These are phyloP conservation scores for Claviceps digitariae DNA, from an alignment of 2,329 filamentous ascomycete genomes.

Conservation along the genomic window DNA sequence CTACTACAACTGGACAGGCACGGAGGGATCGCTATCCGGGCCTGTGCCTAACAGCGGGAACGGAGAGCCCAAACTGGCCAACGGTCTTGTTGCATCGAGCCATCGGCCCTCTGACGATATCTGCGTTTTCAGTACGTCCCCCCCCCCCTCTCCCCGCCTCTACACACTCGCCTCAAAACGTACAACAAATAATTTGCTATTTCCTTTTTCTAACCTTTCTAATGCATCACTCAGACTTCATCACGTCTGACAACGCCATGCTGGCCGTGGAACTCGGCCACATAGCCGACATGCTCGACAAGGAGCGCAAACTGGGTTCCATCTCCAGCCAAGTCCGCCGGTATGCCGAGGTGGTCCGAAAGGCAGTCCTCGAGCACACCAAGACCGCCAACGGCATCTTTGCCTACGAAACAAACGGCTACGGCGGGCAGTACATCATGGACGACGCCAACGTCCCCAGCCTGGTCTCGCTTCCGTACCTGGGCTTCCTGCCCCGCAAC, in stretches of 20 bases:
- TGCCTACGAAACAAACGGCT: slow-evolving; percentile 66
- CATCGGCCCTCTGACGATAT: slow-evolving; percentile 78
- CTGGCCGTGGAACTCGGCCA: slow-evolving; percentile 39
- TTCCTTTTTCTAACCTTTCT: not conserved
- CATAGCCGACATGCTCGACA: slow-evolving; percentile 48
- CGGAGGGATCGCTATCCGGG: slow-evolving; percentile 12
- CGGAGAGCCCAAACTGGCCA: slow-evolving; percentile 65
- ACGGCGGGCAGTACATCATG: slow-evolving; percentile 52
- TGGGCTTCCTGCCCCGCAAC: slow-evolving; percentile 43
- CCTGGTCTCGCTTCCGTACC: slow-evolving; percentile 49
- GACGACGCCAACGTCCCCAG: slow-evolving; percentile 61
- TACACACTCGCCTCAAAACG: too few species aligned
- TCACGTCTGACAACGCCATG: slow-evolving; percentile 23
- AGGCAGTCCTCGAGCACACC: slow-evolving; percentile 48
- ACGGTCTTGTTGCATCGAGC: slow-evolving; percentile 64
- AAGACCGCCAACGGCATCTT: slow-evolving; percentile 44
- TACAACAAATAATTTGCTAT: too few species aligned
- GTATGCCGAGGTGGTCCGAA: slow-evolving; percentile 45
- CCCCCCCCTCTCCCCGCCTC: not conserved
- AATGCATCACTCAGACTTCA: slow-evolving; percentile 32
- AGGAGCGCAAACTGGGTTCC: slow-evolving; percentile 55
- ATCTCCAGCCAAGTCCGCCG: slow-evolving; percentile 32
- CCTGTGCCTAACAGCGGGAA: slow-evolving; percentile 52
- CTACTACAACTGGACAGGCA: slow-evolving; percentile 18
- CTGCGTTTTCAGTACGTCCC: slow-evolving; percentile 43